Percentiles rank a stretch among this genome's conserved stretches.
Evolutionary conservation across 2,329 filamentous ascomycete genomes (phyloP).

Genomic region (Cryphonectria carpinicola): DNA sequence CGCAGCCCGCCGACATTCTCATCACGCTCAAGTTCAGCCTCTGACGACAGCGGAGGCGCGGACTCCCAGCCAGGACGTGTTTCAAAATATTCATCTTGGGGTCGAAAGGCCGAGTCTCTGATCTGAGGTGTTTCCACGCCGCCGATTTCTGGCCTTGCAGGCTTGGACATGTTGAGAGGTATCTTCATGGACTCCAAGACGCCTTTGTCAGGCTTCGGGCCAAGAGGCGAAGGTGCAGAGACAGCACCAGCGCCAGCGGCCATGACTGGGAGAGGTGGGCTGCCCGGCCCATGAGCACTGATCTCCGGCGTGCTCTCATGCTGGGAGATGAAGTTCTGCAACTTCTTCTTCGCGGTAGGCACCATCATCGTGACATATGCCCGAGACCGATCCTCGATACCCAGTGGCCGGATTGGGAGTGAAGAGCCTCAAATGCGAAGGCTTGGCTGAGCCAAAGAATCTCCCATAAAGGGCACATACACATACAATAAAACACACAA

Average conservation of each 20-base stretch:
- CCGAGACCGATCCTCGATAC: neutral
- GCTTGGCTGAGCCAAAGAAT: conserved; percentile 7
- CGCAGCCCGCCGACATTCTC: conserved; percentile 19
- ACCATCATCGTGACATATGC: conserved; percentile 35
- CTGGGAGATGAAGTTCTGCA: conserved; percentile 40
- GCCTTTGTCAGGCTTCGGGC: conserved; percentile 11
- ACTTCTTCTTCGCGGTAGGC: conserved; percentile 38
- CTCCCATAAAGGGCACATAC: neutral
- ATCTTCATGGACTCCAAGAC: conserved; percentile 26
- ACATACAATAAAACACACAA: neutral
- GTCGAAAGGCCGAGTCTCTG: conserved; percentile 1
- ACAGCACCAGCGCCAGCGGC: conserved; percentile 7
- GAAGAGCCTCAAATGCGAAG: neutral
- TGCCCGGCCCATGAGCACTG: conserved; percentile 27
- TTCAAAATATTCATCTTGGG: neutral
- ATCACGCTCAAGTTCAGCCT: neutral
- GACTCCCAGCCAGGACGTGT: conserved; percentile 19
- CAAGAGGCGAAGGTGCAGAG: conserved; percentile 17
- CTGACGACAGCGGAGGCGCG: neutral
- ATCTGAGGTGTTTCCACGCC: neutral
- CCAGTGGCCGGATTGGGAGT: neutral
- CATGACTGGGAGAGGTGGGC: conserved; percentile 25
- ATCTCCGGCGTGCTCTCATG: conserved; percentile 17
- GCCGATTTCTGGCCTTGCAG: conserved; percentile 3
- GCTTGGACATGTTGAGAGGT: conserved; percentile 14